Base-by-base conservation (phyloP, 1,284 basidiomycete species). In the Naganishia sp. region DNA sequence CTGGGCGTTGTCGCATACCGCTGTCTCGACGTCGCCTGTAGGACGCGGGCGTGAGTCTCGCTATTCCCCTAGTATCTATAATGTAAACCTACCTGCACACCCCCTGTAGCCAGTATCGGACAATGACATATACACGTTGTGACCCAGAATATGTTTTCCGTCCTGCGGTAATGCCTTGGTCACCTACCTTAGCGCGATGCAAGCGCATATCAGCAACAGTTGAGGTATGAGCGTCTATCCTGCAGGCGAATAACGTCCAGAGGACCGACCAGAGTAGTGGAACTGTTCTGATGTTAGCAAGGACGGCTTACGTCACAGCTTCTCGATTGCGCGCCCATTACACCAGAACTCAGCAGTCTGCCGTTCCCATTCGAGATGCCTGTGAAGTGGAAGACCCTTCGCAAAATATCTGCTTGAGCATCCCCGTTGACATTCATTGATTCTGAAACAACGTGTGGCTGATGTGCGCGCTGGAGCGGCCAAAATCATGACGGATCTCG, bases 401-500 rank as follows among this genome's bases (percentile, higher is more conserved):
- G 36, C 36, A 39, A 39, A 39, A 0, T 39, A 39, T 39, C 36
- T 21, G 36, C 13, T 39, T 3, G 10, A 1, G 6, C 13, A 39
- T 13, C 9, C 36, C 13, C 36, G 2, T 39, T 13, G 10, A 13
- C 36, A 36, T 39, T 13, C 7, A 7, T 39, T 13, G 10, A 49
- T 49, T 13, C n/a, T 21, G 36, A 28, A 25, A 4, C 25, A 43
- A 36, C 21, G 21, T 36, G 31, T 21, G 36, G 13, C 59, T 25
- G 15, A 61, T 61, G 59, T 52, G 42, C 23, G 31, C 21, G 15
- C 11, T 21, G 13, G 15, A 28, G 23, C 23, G 4, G 36, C 36
- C 4, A 28, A 25, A 52, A 61, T 39, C 59, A 61, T 61, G 59
- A 61, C 59, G 59, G 59, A 61, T 21, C 21, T 48, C 59, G 59